Percentiles rank a stretch among this genome's conserved stretches.
Conservation (phyloP, 2,329 filamentous ascomycete genomes). For the Trichoderma simmonsii region DNA sequence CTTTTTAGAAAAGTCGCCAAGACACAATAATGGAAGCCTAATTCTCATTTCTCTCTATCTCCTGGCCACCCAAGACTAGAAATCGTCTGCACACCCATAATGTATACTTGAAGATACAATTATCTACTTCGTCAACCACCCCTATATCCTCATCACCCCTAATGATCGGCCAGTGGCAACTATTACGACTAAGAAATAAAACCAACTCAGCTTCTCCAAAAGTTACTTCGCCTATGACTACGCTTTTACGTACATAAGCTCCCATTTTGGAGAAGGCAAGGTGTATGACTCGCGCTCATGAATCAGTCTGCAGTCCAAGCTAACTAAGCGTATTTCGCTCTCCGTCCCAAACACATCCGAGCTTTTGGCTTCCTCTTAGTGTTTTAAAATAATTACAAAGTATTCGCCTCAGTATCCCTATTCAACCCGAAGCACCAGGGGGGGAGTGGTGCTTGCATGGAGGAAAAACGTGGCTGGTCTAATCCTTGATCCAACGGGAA, state of each 20-base stretch:
- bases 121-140: not conserved
- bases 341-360: not conserved
- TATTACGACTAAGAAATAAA: not conserved
- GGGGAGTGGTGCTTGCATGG: not conserved
- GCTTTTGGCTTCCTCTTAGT: not conserved
- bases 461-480: constrained; percentile 5
- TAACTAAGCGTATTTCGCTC: not conserved
- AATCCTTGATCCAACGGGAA: constrained; percentile 12
- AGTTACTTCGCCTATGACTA: not conserved
- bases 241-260: not conserved
- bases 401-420: not conserved
- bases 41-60: not conserved
- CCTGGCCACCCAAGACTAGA: not conserved
- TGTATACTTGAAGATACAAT: not conserved
- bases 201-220: not conserved
- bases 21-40: not conserved
- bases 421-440: not conserved
- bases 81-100: not conserved
- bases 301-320: constrained; percentile 1
- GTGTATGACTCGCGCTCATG: constrained; percentile 8
- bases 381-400: not conserved
- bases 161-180: not conserved
- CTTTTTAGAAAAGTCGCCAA: not conserved
- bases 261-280: not conserved
- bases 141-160: not conserved